Percentiles rank a stretch among this genome's conserved stretches.
Evolutionary conservation across 345 rosid genomes (phyloP).

Genomic region (Jatropha curcas): DNA sequence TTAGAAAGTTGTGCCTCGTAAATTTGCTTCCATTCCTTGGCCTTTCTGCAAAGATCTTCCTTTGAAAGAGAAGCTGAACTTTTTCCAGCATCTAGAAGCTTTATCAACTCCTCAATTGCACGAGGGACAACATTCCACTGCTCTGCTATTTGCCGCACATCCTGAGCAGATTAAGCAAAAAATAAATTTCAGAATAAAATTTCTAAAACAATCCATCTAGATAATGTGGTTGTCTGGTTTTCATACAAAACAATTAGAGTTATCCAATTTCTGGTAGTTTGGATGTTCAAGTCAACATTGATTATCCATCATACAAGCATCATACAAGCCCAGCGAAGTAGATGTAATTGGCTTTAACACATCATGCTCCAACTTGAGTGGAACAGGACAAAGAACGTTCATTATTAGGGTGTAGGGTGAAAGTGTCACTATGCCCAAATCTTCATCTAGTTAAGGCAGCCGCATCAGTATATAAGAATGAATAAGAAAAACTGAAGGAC

Average conservation of each 20-base stretch:
- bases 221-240: neutral
- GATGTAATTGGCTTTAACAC: neutral
- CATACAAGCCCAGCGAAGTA: neutral
- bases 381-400: neutral
- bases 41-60: slow-evolving; percentile 54
- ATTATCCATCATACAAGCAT: neutral
- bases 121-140: slow-evolving; percentile 88
- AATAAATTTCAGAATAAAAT: neutral
- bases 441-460: neutral
- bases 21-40: slow-evolving; percentile 54
- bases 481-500: neutral
- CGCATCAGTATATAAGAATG: neutral
- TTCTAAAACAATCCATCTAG: neutral
- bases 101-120: slow-evolving; percentile 72
- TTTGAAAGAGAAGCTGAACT: slow-evolving; percentile 36
- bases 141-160: slow-evolving; percentile 47
- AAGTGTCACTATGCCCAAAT: neutral
- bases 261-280: neutral
- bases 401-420: neutral
- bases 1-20: slow-evolving; percentile 56
- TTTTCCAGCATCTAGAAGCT: slow-evolving; percentile 38
- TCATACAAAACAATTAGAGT: neutral
- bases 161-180: slow-evolving; percentile 38
- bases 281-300: neutral
- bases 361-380: neutral